Conservation (phyloP, 805 yeast species). For the Hanseniaspora occidentalis region DNA sequence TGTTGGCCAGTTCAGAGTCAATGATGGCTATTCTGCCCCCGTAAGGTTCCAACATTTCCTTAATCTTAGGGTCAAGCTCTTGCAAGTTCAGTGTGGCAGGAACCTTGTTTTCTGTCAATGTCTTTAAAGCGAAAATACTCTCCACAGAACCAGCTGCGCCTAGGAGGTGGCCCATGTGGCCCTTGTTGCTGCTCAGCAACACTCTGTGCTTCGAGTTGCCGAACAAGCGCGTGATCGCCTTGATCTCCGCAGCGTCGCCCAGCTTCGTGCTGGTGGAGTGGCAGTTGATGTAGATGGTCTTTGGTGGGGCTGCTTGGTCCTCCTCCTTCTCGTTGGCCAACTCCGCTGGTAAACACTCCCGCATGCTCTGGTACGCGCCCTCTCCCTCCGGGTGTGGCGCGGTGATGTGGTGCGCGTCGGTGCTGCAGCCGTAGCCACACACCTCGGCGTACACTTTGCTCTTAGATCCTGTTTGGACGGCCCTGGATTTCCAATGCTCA, state of each 20-base stretch:
- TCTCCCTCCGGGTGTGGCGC: conserved; percentile 75
- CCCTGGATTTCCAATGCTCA: neutral
- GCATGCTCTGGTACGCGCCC: conserved; percentile 81
- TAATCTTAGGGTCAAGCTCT: conserved; percentile 21
- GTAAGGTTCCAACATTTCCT: conserved; percentile 12
- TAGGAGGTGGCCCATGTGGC: conserved; percentile 83
- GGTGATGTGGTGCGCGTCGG: conserved; percentile 89
- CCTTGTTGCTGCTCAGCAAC: conserved; percentile 72
- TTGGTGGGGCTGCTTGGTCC: conserved; percentile 8
- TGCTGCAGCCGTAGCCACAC: conserved; percentile 78
- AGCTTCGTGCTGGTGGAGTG: conserved; percentile 90
- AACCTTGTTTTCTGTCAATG: conserved; percentile 40
- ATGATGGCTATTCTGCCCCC: conserved; percentile 34
- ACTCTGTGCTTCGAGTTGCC: conserved; percentile 17
- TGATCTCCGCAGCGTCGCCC: conserved; percentile 83
- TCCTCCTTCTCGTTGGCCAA: too few species aligned
- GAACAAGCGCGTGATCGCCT: conserved; percentile 53
- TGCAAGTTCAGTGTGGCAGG: conserved; percentile 79
- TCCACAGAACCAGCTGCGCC: conserved; percentile 98
- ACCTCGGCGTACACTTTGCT: conserved; percentile 69
- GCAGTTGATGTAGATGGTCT: conserved; percentile 48
- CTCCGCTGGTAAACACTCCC: conserved; percentile 45
- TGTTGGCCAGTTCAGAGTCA: too few species aligned
- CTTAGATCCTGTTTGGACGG: conserved; percentile 39
- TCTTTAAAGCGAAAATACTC: conserved; percentile 62